Conservation (phyloP, 169 alveolate species). For the Plasmodium yoelii region DNA sequence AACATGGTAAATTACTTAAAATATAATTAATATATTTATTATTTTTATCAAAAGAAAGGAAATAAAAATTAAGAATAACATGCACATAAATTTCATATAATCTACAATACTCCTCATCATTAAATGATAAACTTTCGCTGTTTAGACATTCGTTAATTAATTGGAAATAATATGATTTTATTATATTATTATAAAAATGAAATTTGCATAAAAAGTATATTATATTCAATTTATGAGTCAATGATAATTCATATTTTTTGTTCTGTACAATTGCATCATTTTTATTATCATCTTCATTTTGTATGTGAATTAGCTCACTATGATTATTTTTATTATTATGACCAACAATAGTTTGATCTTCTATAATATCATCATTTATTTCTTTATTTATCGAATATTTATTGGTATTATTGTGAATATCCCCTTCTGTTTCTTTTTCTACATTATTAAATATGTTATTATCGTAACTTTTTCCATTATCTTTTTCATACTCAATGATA, state of each 20-base stretch:
- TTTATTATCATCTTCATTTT: not conserved
- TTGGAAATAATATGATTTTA: slow-evolving; percentile 51
- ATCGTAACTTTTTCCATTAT: not conserved
- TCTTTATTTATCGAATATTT: not conserved
- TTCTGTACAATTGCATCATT: slow-evolving; percentile 7
- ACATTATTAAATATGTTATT: not conserved
- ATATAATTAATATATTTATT: slow-evolving; percentile 73
- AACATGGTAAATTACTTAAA: slow-evolving; percentile 67
- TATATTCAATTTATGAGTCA: slow-evolving; percentile 48
- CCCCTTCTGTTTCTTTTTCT: not conserved
- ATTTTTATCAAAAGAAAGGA: slow-evolving; percentile 72
- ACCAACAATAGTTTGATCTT: not conserved
- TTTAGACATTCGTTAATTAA: slow-evolving; percentile 45
- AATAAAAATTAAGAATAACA: slow-evolving; percentile 74
- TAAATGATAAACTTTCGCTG: slow-evolving; percentile 1
- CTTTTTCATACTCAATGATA: not conserved
- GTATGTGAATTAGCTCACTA: not conserved
- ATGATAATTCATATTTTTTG: slow-evolving; percentile 10
- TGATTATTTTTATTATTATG: not conserved
- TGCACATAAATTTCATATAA: slow-evolving; percentile 73
- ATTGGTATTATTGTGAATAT: not conserved
- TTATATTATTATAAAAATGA: slow-evolving; percentile 47
- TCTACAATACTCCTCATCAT: slow-evolving; percentile 72
- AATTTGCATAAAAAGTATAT: slow-evolving; percentile 65
- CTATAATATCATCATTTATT: not conserved